These are phyloP conservation scores for Camellia lanceoleosa DNA, from an alignment of 148 eudicot species.

Conservation along the genomic window DNA sequence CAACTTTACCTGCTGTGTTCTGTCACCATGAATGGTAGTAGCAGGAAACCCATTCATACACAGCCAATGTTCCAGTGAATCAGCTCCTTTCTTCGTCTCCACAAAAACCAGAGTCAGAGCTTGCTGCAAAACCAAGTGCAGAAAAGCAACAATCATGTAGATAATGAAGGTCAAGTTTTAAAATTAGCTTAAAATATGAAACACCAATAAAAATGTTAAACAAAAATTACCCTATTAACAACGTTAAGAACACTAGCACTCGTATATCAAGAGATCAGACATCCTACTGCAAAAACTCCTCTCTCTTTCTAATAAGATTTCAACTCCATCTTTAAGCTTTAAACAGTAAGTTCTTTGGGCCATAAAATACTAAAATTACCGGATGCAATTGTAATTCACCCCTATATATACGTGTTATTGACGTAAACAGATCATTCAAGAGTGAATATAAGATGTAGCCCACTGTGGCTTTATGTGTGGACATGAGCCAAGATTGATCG, in stretches of 20 bases:
- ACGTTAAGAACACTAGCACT: background rate
- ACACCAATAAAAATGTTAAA: background rate
- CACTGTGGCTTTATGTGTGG: too few relatives aligned
- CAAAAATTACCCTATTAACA: background rate
- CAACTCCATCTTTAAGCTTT: background rate
- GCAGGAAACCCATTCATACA: slow-evolving; percentile 54
- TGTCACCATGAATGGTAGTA: slow-evolving; percentile 54
- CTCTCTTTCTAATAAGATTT: background rate
- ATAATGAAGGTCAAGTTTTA: background rate
- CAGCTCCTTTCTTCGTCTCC: slow-evolving; percentile 61
- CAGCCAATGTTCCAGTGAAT: slow-evolving; percentile 53
- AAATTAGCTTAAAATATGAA: background rate
- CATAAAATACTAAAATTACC: background rate
- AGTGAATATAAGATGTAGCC: too few relatives aligned
- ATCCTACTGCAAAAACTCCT: background rate
- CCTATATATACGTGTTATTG: too few relatives aligned
- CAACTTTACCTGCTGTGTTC: slow-evolving; percentile 48
- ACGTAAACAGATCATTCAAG: too few relatives aligned
- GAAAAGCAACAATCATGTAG: background rate
- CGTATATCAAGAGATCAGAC: too few relatives aligned
- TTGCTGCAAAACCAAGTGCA: slow-evolving; percentile 33
- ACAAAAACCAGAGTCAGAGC: slow-evolving; percentile 55
- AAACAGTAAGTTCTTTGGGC: background rate
- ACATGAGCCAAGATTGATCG: too few relatives aligned
- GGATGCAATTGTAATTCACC: too few relatives aligned